Evolutionary conservation across 331 rosid species (phyloP), one percentile per base, ranked within the genome.

Genomic region (Pyracantha coccinea): DNA sequence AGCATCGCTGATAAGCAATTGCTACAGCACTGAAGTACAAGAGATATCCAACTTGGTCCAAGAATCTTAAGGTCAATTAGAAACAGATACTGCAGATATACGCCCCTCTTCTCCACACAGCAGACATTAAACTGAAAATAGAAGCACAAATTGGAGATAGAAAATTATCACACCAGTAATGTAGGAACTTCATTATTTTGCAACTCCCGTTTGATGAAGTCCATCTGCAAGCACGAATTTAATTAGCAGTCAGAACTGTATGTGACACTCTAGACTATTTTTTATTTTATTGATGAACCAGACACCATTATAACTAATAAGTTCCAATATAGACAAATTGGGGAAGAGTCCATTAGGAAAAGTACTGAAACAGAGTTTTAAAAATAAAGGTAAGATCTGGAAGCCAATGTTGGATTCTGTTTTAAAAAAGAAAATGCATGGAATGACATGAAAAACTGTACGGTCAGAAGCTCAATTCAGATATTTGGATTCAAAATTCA

Each of bases 201-300:
- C 78, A 90, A 79, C 62, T 95, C 96, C 78, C 90, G 90, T 72
- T 76, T 77, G 82, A 95, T 88, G 87, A 92, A 89, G 64, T 85
- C 86, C 75, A 86, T 71, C 97, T 92, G 85, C 82, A 80, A 10
- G 45, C 76, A 72, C 69, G 60, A 63, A 71, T 33, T 29, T 25
- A 67, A 7, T 11, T 8, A 57, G 15, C 38, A 20, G n/a, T 73
- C 24, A 72, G 23, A 58, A 38, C 16, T 2, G 38, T 13, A 76
- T 44, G 52, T 27, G 38, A n/a, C 45, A 38, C 8, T 13, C 66
- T 38, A 38, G 4, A 38, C 14, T 35, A 33, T 8, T 10, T 38
- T 38, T 38, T 38, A 38, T 38, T 38, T 38, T 38, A 38, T 38
- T 38, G 45, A 38, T 13, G 45, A 38, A 38, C 45, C 45, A 38